A percentile compares a stretch with the other conserved stretches of the same genome.
Evolutionary conservation across 495 filamentous ascomycete genomes (phyloP).

Genomic region (Penicillium arizonense): DNA sequence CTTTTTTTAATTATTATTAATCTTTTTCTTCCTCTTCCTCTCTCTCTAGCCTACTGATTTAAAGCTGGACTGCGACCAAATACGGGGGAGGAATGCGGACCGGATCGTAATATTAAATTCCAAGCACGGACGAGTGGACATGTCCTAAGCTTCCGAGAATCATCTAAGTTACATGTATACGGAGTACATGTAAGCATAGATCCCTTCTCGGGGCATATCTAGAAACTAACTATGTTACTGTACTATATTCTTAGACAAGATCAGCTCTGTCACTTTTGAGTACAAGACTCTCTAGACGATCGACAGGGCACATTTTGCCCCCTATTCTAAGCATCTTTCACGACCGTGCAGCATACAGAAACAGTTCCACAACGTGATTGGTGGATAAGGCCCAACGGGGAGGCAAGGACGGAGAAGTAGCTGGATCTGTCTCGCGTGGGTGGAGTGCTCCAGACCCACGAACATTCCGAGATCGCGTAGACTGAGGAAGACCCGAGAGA

Average conservation of each 20-base stretch:
- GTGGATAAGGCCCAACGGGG: not conserved
- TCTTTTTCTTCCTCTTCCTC: not conserved
- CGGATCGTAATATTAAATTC: constrained; percentile 12
- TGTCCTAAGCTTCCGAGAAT: not conserved
- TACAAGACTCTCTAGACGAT: not conserved
- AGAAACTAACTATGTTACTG: constrained; percentile 3
- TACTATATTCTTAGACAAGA: not conserved
- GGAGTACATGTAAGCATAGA: not conserved
- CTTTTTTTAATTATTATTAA: not conserved
- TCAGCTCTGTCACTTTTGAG: constrained; percentile 1
- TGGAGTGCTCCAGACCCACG: constrained; percentile 1
- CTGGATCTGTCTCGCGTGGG: constrained; percentile 1
- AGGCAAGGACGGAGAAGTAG: not conserved
- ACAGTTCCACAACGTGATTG: not conserved
- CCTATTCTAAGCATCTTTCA: constrained; percentile 1
- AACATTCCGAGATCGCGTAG: not conserved
- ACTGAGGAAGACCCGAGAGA: constrained; percentile 3
- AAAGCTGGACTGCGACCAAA: not conserved
- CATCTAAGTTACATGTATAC: not conserved
- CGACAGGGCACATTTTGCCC: not conserved
- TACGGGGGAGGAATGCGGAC: constrained; percentile 8
- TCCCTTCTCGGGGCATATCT: constrained; percentile 2
- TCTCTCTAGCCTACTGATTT: not conserved
- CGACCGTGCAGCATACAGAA: not conserved
- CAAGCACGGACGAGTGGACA: not conserved